Conservation (phyloP, 148 eudicot species). For the Cornus kousa region DNA sequence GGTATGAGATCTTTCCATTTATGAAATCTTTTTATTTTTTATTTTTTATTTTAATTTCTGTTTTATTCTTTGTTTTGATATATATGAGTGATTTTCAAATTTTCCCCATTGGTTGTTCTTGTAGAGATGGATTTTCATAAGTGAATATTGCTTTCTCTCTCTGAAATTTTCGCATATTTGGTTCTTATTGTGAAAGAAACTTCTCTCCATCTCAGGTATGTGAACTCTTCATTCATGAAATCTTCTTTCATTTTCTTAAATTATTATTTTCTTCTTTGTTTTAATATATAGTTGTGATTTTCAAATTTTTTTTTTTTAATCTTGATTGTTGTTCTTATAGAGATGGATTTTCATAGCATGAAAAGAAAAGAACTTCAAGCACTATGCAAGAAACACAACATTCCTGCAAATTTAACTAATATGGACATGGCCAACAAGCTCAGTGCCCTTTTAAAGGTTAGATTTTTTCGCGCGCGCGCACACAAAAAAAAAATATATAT, state of each 20-base stretch:
- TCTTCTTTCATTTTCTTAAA: background rate
- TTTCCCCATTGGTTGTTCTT: too few species aligned
- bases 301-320: background rate
- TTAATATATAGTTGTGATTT: background rate
- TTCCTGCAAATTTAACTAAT: constrained; percentile 65
- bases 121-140: too few species aligned
- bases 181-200: background rate
- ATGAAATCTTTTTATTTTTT: too few species aligned
- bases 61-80: background rate
- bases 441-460: constrained; percentile 42
- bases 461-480: background rate
- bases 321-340: constrained; percentile 1
- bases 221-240: background rate
- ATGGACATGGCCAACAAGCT: constrained; percentile 62
- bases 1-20: too few species aligned
- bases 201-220: background rate
- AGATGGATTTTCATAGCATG: constrained; percentile 62
- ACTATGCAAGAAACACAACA: constrained; percentile 62
- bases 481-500: too few species aligned
- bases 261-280: too few species aligned
- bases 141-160: constrained; percentile 3
- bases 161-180: background rate
- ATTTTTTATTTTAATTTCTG: background rate
- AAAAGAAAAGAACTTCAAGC: constrained; percentile 58
- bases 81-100: too few species aligned